These are phyloP conservation scores for Bisporella sp. DNA, from an alignment of 2,329 filamentous ascomycete species.

Conservation along the genomic window DNA sequence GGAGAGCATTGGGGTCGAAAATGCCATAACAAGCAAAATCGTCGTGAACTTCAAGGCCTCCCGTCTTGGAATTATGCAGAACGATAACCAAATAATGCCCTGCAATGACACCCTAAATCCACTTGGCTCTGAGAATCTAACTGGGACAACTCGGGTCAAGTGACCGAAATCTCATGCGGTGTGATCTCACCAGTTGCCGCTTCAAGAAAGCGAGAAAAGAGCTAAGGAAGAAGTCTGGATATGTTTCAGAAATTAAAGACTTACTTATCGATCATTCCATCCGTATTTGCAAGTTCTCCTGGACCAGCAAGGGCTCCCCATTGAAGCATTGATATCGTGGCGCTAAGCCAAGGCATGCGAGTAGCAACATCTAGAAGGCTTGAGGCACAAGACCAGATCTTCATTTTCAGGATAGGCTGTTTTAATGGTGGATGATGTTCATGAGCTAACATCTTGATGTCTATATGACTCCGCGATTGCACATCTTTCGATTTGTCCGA, in stretches of 20 bases:
- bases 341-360: slow-evolving; percentile 88
- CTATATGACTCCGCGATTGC: slow-evolving; percentile 8
- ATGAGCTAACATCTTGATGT: slow-evolving; percentile 9
- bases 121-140: slow-evolving; percentile 20
- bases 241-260: slow-evolving; percentile 15
- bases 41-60: too few relatives aligned
- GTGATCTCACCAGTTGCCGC: slow-evolving; percentile 18
- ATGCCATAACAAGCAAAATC: too few relatives aligned
- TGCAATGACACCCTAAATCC: slow-evolving; percentile 15
- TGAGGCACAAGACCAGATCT: slow-evolving; percentile 66
- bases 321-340: slow-evolving; percentile 68
- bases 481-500: slow-evolving; percentile 20
- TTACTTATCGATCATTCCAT: slow-evolving; percentile 85
- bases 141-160: slow-evolving; percentile 41
- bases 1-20: too few relatives aligned
- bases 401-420: slow-evolving; percentile 59
- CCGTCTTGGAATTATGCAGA: slow-evolving; percentile 13
- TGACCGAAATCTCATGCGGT: slow-evolving; percentile 53
- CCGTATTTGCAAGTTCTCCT: slow-evolving; percentile 64
- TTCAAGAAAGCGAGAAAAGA: slow-evolving; percentile 11
- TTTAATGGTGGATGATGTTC: slow-evolving; percentile 16
- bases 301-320: slow-evolving; percentile 67
- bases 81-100: slow-evolving; percentile 18
- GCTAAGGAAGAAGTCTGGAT: slow-evolving; percentile 3
- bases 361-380: slow-evolving; percentile 65